Percentiles rank a stretch among this genome's conserved stretches.
Conservation (phyloP, 2,329 filamentous ascomycete species). For the Orbilia blumenaviensis region DNA sequence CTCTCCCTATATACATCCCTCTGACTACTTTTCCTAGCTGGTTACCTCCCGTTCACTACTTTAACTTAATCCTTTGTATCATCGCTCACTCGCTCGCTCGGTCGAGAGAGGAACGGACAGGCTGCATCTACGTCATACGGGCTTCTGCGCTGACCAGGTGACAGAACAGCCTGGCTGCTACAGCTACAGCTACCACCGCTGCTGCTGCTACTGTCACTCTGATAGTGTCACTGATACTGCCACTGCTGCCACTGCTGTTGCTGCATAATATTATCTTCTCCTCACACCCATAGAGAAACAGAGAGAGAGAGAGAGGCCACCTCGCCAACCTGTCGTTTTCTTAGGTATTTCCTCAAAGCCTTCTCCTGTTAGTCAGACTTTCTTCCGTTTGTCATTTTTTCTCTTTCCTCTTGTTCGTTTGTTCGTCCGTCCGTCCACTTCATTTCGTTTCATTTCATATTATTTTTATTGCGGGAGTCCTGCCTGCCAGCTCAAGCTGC, state of each 20-base stretch:
- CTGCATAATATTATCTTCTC: too few species aligned
- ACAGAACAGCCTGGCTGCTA: constrained; percentile 2
- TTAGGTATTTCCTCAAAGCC: constrained; percentile 6
- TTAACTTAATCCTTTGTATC: background rate
- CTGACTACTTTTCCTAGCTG: background rate
- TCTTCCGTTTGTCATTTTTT: background rate
- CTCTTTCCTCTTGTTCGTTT: background rate
- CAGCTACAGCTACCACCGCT: background rate
- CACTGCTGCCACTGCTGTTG: too few species aligned
- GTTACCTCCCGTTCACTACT: background rate
- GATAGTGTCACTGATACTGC: too few species aligned
- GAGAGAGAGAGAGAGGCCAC: background rate
- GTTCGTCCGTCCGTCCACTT: background rate
- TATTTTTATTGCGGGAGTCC: background rate
- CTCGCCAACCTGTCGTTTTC: constrained; percentile 19
- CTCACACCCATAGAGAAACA: too few species aligned
- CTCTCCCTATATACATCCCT: background rate
- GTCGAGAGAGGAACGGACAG: background rate
- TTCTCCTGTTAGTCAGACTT: constrained; percentile 17
- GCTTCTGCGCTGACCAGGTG: constrained; percentile 9
- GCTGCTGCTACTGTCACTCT: background rate
- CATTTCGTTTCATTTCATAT: constrained; percentile 5
- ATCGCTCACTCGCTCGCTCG: background rate
- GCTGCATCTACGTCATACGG: constrained; percentile 13
- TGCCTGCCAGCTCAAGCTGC: too few species aligned